Evolutionary conservation across 106 monocot genomes (phyloP).

Genomic region (Posidonia australis): DNA sequence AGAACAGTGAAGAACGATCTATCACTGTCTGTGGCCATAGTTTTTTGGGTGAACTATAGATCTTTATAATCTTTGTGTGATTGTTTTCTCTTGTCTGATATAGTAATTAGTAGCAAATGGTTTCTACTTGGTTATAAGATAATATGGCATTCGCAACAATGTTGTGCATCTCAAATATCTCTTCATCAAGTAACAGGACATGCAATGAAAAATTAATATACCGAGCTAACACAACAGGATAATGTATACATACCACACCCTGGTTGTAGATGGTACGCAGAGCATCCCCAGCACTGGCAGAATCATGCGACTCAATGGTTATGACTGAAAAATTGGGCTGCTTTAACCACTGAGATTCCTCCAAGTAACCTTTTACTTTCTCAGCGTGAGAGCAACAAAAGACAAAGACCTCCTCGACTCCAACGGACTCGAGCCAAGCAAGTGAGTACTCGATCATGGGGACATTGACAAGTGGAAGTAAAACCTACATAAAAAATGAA

Average conservation of each 20-base stretch:
- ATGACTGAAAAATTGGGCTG: slow-evolving; percentile 39
- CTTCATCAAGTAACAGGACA: too few species aligned
- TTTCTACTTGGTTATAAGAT: too few species aligned
- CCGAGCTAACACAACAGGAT: too few species aligned
- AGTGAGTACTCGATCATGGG: slow-evolving; percentile 95
- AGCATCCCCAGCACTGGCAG: slow-evolving; percentile 84
- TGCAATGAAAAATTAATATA: too few species aligned
- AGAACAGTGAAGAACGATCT: too few species aligned
- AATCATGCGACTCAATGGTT: slow-evolving; percentile 71
- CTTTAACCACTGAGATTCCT: slow-evolving; percentile 57
- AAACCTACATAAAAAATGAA: slow-evolving; percentile 32
- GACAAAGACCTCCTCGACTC: slow-evolving; percentile 85
- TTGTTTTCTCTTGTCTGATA: too few species aligned
- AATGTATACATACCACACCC: slow-evolving; percentile 39
- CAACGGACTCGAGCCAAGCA: slow-evolving; percentile 91
- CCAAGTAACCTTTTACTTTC: slow-evolving; percentile 79
- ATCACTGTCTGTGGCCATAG: too few species aligned
- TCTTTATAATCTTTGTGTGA: too few species aligned
- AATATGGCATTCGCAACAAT: too few species aligned
- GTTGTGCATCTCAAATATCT: too few species aligned
- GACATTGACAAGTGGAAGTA: slow-evolving; percentile 70
- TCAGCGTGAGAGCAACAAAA: slow-evolving; percentile 89
- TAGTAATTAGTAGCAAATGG: too few species aligned
- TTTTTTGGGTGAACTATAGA: too few species aligned
- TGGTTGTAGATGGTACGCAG: slow-evolving; percentile 60